phyloP scores from a whole-genome alignment of 1,139 yeast genomes.

The Protomyces gravidus region DNA sequence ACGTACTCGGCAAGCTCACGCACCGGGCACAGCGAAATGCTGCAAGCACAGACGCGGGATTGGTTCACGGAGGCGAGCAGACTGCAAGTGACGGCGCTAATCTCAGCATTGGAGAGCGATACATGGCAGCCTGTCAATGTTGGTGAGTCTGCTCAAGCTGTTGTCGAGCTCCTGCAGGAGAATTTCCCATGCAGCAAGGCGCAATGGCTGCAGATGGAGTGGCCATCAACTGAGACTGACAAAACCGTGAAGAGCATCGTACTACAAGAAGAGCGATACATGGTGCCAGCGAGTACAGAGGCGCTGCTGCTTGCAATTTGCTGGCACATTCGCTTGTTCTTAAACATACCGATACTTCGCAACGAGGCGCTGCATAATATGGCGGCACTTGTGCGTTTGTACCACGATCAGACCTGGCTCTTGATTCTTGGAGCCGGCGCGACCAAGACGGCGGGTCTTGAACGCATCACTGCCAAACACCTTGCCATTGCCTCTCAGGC shows the following conservation, averaged over 20 bases:
- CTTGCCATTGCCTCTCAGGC: constrained; percentile 65
- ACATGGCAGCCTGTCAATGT: constrained; percentile 60
- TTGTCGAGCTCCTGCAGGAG: constrained; percentile 48
- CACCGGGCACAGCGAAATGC: constrained; percentile 56
- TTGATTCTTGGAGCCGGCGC: constrained; percentile 76
- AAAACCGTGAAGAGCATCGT: not conserved
- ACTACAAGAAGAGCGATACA: constrained; percentile 1
- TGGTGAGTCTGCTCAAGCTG: constrained; percentile 48
- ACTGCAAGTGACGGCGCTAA: constrained; percentile 46
- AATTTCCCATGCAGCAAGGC: constrained; percentile 11
- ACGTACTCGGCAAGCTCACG: constrained; percentile 69
- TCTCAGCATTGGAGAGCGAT: constrained; percentile 59
- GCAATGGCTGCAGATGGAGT: not conserved
- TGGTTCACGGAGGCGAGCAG: constrained; percentile 60
- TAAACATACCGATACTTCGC: constrained; percentile 50
- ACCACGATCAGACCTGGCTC: constrained; percentile 56
- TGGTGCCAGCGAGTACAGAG: constrained; percentile 15
- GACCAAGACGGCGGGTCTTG: constrained; percentile 66
- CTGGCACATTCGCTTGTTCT: constrained; percentile 42
- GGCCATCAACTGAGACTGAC: not conserved
- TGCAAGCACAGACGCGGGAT: constrained; percentile 47
- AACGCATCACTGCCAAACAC: constrained; percentile 71
- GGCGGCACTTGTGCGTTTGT: constrained; percentile 50
- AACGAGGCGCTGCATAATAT: constrained; percentile 43
- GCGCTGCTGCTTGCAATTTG: constrained; percentile 2